Base-by-base conservation (phyloP, 2,329 filamentous ascomycete species). In the Pleurostoma richardsiae region DNA sequence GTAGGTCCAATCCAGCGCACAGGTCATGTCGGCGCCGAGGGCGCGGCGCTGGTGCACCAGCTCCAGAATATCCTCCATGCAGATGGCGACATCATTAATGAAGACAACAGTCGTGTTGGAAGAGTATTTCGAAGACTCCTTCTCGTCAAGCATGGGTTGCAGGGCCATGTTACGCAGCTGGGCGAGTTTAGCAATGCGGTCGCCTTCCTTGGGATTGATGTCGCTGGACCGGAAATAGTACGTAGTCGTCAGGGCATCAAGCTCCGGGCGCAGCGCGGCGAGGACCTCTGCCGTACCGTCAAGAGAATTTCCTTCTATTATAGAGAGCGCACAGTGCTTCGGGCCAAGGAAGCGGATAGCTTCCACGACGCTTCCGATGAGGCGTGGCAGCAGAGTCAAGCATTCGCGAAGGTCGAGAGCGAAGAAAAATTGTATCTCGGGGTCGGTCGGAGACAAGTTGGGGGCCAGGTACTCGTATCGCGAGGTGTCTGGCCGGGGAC, bases 1-100 rank as follows among this genome's bases (percentile, higher is more conserved):
- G 39, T 71, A 72, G 0, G 66, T 71, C 77, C 79, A 83, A 57
- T 83, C 79, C 69, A 83, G 74, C 5, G 66, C 76, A 53, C 79
- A 84, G 0, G 71, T 73, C 73, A 80, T 80, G 55, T 77, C 72
- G 6, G 77, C 79, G 3, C 57, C 59, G 36, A 76, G 73, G 3
- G 52, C 52, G 5, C 49, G 53, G 29, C 66, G 70, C 57, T 82
- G 77, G 51, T 76, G 66, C 1, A 73, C 54, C 1, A 83, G 63
- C 57, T 83, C 80, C 4, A 85, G 64, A 11, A 83, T 69, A 51
- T 83, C 79, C 38, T 82, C 76, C 6, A 65, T 39, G 48, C 77
- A 81, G 4, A 65, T 59, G 3, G 72, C 71, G 8, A 82, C 72
- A 51, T 81, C 74, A 58, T 80, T 78, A 41, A 81, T 55, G 50